phyloP scores from a whole-genome alignment of 768 basidiomycete species.

The Sporobolomyces pararoseus region DNA sequence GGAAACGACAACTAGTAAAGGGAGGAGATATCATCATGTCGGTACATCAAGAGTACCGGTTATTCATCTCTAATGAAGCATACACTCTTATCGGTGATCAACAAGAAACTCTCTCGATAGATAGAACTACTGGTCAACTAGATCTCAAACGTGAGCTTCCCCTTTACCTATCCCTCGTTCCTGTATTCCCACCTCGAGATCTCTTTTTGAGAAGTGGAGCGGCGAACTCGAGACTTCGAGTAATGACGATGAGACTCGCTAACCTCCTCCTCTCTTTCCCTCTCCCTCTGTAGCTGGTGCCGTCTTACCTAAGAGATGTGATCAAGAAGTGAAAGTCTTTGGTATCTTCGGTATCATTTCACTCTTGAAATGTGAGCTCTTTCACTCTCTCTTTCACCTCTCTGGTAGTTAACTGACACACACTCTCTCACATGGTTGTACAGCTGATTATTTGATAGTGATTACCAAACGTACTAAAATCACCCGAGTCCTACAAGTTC shows the following conservation, averaged over 20 bases:
- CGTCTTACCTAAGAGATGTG: constrained; percentile 46
- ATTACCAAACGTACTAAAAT: constrained; percentile 75
- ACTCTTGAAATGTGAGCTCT: constrained; percentile 50
- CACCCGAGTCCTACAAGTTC: constrained; percentile 74
- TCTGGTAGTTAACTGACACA: too few relatives aligned
- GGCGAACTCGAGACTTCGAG: too few relatives aligned
- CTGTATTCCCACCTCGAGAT: too few relatives aligned
- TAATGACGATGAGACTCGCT: constrained; percentile 4
- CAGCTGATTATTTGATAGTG: constrained; percentile 90
- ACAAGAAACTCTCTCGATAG: constrained; percentile 49
- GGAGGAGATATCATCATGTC: not conserved
- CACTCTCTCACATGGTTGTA: not conserved
- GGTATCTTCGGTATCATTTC: constrained; percentile 55
- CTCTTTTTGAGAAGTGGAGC: too few relatives aligned
- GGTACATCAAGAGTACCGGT: constrained; percentile 29
- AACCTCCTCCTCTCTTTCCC: not conserved
- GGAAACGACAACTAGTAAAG: too few relatives aligned
- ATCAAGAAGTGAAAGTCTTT: constrained; percentile 52
- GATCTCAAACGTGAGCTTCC: constrained; percentile 49
- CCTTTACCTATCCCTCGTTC: too few relatives aligned
- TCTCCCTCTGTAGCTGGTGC: constrained; percentile 18
- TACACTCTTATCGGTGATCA: constrained; percentile 41
- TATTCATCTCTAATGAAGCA: constrained; percentile 32
- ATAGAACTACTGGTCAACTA: constrained; percentile 49
- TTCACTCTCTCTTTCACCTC: not conserved